Conservation (phyloP, 139 green algal species). For the Chlorella sp. region DNA sequence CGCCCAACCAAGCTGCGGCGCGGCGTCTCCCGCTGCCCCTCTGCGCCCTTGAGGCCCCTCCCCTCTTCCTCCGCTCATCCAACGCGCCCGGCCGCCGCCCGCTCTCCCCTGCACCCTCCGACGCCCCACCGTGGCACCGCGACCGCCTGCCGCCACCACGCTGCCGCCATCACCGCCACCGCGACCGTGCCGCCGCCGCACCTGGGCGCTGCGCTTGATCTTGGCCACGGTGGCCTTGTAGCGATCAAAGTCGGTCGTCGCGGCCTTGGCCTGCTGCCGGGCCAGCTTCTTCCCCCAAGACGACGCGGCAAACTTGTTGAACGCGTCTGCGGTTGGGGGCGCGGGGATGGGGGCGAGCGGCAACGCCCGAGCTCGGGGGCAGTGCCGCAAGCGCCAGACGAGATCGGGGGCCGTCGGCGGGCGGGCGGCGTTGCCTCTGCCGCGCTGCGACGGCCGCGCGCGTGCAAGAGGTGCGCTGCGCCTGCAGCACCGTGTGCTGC, state of each 20-base stretch:
- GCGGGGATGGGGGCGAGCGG: no score
- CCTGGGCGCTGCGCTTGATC: constrained; percentile 64
- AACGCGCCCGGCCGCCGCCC: no score
- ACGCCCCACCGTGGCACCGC: not conserved
- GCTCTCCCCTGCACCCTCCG: not conserved
- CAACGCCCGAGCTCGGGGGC: no score
- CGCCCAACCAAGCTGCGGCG: not conserved
- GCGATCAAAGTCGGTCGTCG: constrained; percentile 91
- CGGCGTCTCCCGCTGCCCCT: not conserved
- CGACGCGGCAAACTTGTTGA: constrained; percentile 88
- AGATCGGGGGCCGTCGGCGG: no score
- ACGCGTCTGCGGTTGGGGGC: no score
- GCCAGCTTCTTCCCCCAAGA: constrained; percentile 66
- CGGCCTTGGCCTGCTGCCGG: constrained; percentile 58
- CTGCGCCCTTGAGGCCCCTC: not conserved
- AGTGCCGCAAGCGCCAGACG: no score
- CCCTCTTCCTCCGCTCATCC: not conserved
- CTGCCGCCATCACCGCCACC: not conserved
- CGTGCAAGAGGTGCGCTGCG: no score
- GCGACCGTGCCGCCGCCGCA: no score
- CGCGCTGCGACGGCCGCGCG: no score
- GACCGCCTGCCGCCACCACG: not conserved
- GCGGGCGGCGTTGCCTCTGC: no score
- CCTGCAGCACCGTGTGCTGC: no score
- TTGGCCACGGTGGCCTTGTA: constrained; percentile 81